Evolutionary conservation across 2,329 filamentous ascomycete genomes (phyloP).

Genomic region (Camillea tinctor): DNA sequence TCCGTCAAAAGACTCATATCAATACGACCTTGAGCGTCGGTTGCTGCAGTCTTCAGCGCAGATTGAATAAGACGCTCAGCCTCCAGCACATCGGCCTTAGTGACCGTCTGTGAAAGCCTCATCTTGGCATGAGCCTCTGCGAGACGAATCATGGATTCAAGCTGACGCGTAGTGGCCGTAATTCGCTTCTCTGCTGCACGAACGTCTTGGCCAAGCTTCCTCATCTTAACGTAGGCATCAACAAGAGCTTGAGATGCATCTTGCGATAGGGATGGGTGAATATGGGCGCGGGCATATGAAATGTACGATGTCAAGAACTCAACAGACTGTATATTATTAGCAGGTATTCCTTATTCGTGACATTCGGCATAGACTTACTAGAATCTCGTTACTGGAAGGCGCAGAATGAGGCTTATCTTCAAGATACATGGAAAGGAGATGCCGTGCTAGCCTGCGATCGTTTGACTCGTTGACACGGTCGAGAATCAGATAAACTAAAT

Average conservation of each 20-base stretch:
- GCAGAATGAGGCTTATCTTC: constrained; percentile 92
- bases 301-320: constrained; percentile 97
- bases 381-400: constrained; percentile 68
- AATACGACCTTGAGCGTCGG: constrained; percentile 86
- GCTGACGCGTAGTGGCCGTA: constrained; percentile 92
- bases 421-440: constrained; percentile 93
- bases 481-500: constrained; percentile 93
- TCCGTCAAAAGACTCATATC: constrained; percentile 96
- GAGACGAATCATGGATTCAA: constrained; percentile 98
- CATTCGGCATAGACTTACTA: constrained; percentile 55
- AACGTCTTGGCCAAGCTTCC: constrained; percentile 84
- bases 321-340: constrained; percentile 61
- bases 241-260: constrained; percentile 83
- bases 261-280: constrained; percentile 78
- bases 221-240: constrained; percentile 89
- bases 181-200: constrained; percentile 91
- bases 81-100: constrained; percentile 79
- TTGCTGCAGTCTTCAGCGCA: constrained; percentile 95
- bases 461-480: constrained; percentile 89
- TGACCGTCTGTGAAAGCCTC: constrained; percentile 77
- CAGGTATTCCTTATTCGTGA: constrained; percentile 1
- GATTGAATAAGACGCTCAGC: constrained; percentile 90
- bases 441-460: constrained; percentile 85
- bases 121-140: constrained; percentile 97
- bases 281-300: constrained; percentile 85